These are phyloP conservation scores for Homolaphlyctis polyrhiza DNA, from an alignment of 371 early-diverging fungal genomes.

Conservation along the genomic window DNA sequence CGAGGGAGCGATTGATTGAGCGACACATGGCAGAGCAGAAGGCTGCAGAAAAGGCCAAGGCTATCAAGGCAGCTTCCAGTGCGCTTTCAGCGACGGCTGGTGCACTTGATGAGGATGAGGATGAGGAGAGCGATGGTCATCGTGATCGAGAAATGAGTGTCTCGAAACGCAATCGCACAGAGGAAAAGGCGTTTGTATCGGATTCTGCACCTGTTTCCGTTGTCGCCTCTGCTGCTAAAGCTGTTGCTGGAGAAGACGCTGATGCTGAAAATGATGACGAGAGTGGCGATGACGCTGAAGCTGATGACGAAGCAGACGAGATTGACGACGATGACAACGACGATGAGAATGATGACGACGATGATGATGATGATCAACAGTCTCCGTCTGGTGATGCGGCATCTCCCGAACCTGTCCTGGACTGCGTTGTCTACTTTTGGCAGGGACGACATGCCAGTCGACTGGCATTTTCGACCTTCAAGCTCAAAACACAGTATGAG, in stretches of 20 bases:
- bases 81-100: not conserved
- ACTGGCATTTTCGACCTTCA: constrained; percentile 39
- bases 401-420: constrained; percentile 9
- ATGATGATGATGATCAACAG: not conserved
- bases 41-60: not conserved
- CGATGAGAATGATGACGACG: not conserved
- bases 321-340: not conserved
- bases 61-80: not conserved
- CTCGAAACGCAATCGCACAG: no score
- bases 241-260: not conserved
- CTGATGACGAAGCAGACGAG: not conserved
- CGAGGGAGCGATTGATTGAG: constrained; percentile 13
- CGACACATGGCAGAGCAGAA: constrained; percentile 8
- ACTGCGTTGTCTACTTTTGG: constrained; percentile 49
- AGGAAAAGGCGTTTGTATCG: no score
- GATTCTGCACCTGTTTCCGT: not conserved
- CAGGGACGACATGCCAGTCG: constrained; percentile 24
- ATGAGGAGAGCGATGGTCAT: not conserved
- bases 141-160: not conserved
- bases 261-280: not conserved
- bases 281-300: not conserved
- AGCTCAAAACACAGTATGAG: constrained; percentile 36
- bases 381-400: not conserved
- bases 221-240: not conserved
- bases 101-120: not conserved